Conservation (phyloP, 163 green algal genomes). For the Trebouxiophyceae sp. region DNA sequence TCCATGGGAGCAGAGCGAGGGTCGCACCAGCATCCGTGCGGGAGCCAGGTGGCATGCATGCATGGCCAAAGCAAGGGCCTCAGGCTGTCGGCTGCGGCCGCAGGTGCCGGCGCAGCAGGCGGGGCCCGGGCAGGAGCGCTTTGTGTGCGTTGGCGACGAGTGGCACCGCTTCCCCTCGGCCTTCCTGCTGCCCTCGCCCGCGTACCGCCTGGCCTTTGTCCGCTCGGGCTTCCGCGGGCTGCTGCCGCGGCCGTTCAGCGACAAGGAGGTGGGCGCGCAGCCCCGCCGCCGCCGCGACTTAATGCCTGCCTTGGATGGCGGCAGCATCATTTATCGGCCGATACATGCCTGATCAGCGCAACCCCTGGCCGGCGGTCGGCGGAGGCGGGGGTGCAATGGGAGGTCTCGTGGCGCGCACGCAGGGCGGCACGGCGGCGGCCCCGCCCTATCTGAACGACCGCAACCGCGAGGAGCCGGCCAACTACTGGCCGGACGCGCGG, state of each 20-base stretch:
- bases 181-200: conserved; percentile 67
- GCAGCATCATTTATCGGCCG: conserved; percentile 53
- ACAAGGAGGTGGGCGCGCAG: conserved; percentile 6
- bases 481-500: conserved; percentile 17
- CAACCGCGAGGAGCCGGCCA: conserved; percentile 40
- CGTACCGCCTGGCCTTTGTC: conserved; percentile 62
- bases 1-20: no score
- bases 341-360: conserved; percentile 38
- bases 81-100: no score
- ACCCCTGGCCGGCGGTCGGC: conserved; percentile 13
- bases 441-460: conserved; percentile 55
- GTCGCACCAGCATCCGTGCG: no score
- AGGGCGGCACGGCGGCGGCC: conserved; percentile 36
- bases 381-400: no score
- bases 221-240: conserved; percentile 63
- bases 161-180: conserved; percentile 84
- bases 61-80: no score
- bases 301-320: conserved; percentile 33
- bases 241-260: conserved; percentile 55
- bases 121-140: no score
- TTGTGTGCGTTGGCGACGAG: conserved; percentile 73
- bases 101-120: no score
- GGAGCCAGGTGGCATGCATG: no score
- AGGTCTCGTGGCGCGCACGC: not conserved
- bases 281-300: not conserved